Base-by-base conservation (phyloP, 2,329 filamentous ascomycete species). In the Paramyrothecium roridum region DNA sequence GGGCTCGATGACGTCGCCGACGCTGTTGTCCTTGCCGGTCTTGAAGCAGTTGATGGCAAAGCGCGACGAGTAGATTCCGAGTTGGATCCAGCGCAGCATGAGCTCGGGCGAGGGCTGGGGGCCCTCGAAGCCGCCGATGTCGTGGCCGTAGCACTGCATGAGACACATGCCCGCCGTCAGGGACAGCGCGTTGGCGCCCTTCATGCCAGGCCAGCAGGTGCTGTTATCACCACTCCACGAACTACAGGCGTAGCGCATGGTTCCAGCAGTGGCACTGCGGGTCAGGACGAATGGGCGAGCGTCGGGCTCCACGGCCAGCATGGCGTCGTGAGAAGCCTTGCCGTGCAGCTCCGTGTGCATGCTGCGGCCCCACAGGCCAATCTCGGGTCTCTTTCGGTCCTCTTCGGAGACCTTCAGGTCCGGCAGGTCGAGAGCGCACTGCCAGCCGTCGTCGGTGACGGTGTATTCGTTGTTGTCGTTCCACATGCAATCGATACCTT, bases 31-130 rank as follows among this genome's bases (percentile, higher is more conserved):
- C 1, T 80, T 74, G 0, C 82, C 79, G 0, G 88, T 91, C 73
- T 91, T 91, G 80, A 87, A 90, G 70, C 88, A 91, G 70, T 91
- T 91, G 74, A 90, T 90, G 12, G 88, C 85, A 62, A 91, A 90
- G 0, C 88, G 83, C 0, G 85, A 80, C 2, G 86, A 87, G 71
- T 90, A 82, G 57, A 85, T 82, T 7, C 87, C 88, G 2, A 89
- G 78, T 64, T 91, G 88, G 13, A 90, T 78, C 88, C 88, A 91
- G 30, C 88, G 83, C 3, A 90, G 80, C 0, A 91, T 78, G 2
- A 90, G 78, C 63, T 91, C 88, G 0, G 88, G 86, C 0, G 81
- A 81, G 0, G 88, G 88, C 63, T 90, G 87, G 0, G 87, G 86
- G 26, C 87, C 87, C 72, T 90, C 87, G 62, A 91, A 91, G 0